Base-by-base conservation (phyloP, 306 rosid genomes). In the Lathyrus oleraceus region DNA sequence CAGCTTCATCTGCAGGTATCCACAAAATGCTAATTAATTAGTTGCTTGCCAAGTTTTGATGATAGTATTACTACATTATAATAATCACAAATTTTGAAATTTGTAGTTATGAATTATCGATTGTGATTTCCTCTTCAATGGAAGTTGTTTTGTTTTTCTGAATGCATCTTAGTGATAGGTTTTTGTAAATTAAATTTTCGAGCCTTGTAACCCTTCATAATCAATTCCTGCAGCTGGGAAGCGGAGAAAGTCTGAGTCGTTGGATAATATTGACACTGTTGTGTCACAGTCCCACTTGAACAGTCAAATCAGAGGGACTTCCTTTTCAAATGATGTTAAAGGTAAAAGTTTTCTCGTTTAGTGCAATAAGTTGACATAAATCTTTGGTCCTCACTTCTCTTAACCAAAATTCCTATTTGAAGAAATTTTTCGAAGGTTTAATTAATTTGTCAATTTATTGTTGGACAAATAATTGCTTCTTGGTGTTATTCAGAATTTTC, bases 1-100 rank as follows among this genome's bases (percentile, higher is more conserved):
- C 81, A 38, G 73, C 77, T 70, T 81, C 81, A 66, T 76, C 76
- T 83, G 81, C 86, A 73, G 74, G 99, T 91, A 91, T 91, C 99
- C 96, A 78, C 69, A 53, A 78, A 52, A 28, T 67, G 19, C 71
- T 62, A 44, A 25, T 70, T 19, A 62, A 6, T 67, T 11, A 42
- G 65, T 42, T 38, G 54, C 14, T 3, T 42, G 47, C 67, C 39
- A 47, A 63, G 6, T 13, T 65, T 71, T 70, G 39, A 23, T 67
- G 67, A 63, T 57, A 36, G 32, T 45, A 8, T 35, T 53, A 53
- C 30, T 20, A 53, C 12, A 53, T 21, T 4, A 45, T 16, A 6
- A 60, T 40, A 44, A 43, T 69, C 21, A 42, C 36, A n/a, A 49
- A 44, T 73, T 71, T 57, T 42, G 20, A 69, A 72, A 70, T 10